Conservation (phyloP, 2,329 filamentous ascomycete genomes). For the Trichoderma asperellum region DNA sequence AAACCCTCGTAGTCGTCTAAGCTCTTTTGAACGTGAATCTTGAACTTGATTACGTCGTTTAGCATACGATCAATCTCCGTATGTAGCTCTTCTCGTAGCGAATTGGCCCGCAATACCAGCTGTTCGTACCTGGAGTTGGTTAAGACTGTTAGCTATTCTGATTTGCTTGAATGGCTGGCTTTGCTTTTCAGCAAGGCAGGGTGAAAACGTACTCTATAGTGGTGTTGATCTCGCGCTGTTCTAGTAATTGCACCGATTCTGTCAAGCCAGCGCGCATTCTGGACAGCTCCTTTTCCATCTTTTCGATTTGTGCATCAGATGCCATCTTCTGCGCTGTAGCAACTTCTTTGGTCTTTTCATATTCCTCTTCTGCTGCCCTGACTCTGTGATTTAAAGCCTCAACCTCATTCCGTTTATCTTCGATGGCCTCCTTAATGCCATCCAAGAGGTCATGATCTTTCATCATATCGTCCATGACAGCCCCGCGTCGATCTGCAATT, state of each 20-base stretch:
- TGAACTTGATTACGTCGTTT: constrained; percentile 98
- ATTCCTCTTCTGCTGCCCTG: constrained; percentile 86
- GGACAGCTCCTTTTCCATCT: constrained; percentile 97
- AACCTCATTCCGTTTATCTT: constrained; percentile 91
- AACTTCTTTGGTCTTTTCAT: constrained; percentile 87
- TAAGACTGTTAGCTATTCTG: background rate
- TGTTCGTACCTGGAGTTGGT: constrained; percentile 77
- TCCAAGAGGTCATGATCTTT: constrained; percentile 93
- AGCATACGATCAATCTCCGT: constrained; percentile 95
- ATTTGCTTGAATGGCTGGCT: background rate
- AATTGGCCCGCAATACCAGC: constrained; percentile 78
- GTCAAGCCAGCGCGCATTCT: constrained; percentile 84
- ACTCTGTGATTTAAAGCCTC: constrained; percentile 89
- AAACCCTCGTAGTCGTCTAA: constrained; percentile 94
- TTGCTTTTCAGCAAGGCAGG: background rate
- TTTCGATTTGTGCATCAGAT: constrained; percentile 92
- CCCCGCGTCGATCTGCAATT: constrained; percentile 83
- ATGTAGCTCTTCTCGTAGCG: constrained; percentile 94
- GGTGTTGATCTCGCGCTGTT: constrained; percentile 94
- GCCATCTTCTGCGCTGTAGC: constrained; percentile 85
- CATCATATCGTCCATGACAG: constrained; percentile 86
- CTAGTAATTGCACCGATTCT: constrained; percentile 87
- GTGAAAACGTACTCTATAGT: constrained; percentile 77
- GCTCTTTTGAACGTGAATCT: constrained; percentile 91
- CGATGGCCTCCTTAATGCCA: constrained; percentile 93